A percentile compares a stretch with the other conserved stretches of the same genome.
These are phyloP conservation scores for Blastocystis sp. DNA, from an alignment of 352 stramenopile genomes.

Conservation along the genomic window DNA sequence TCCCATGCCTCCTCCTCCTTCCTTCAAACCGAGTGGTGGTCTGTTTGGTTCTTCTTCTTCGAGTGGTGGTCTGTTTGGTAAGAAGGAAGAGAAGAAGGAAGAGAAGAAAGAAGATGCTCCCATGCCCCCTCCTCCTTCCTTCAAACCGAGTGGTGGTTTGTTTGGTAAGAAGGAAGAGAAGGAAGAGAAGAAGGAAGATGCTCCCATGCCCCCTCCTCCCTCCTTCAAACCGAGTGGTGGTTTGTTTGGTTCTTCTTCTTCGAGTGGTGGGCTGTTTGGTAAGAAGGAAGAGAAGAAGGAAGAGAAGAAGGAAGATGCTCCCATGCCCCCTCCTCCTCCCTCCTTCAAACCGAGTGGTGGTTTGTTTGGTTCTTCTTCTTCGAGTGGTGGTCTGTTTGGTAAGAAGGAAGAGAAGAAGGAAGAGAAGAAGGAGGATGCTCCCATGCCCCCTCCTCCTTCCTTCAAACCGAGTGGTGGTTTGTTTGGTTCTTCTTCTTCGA, in stretches of 20 bases:
- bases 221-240: not conserved
- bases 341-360: not conserved
- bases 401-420: not conserved
- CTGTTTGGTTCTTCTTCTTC: not conserved
- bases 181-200: not conserved
- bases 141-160: not conserved
- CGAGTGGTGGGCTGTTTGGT: not conserved
- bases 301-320: not conserved
- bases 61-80: not conserved
- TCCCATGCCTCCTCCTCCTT: not conserved
- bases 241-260: not conserved
- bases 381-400: slow-evolving; percentile 1
- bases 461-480: not conserved
- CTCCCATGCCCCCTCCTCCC: not conserved
- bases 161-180: not conserved
- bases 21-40: not conserved
- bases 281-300: not conserved
- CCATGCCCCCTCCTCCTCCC: not conserved
- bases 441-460: not conserved
- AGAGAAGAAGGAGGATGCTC: not conserved
- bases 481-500: not conserved
- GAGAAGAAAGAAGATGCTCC: not conserved
- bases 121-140: not conserved
- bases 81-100: not conserved
- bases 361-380: not conserved